These are phyloP conservation scores for Pseudogymnoascus sp. DNA, from an alignment of 2,329 filamentous ascomycete species.

Conservation along the genomic window DNA sequence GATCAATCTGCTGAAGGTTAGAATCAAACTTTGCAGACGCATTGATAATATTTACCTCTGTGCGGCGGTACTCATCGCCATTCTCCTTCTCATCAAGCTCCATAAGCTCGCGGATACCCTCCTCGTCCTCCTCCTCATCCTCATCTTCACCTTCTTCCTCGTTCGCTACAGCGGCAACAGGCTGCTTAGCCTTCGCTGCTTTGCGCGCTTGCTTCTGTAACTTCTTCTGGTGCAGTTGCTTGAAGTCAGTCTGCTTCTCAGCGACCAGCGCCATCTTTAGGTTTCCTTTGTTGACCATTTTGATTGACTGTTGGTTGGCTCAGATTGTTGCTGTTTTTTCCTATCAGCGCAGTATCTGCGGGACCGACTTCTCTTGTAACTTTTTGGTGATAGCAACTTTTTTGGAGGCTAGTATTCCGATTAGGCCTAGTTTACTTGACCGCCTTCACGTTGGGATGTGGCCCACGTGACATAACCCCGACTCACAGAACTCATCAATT, in stretches of 20 bases:
- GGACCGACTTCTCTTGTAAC: constrained; percentile 6
- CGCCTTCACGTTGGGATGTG: neutral
- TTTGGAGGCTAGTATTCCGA: constrained; percentile 10
- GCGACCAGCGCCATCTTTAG: constrained; percentile 47
- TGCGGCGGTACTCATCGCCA: constrained; percentile 32
- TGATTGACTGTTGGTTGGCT: constrained; percentile 12
- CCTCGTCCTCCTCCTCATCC: constrained; percentile 27
- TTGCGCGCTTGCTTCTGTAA: constrained; percentile 32
- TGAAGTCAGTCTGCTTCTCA: constrained; percentile 46
- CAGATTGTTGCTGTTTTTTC: neutral
- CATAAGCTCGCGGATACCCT: constrained; percentile 19
- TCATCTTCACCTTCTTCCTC: constrained; percentile 37
- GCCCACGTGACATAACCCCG: neutral
- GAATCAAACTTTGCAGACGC: constrained; percentile 12
- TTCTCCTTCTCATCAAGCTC: constrained; percentile 30
- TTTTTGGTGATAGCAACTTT: constrained; percentile 8
- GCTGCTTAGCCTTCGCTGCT: constrained; percentile 19
- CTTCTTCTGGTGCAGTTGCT: constrained; percentile 35
- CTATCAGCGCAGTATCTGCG: constrained; percentile 1
- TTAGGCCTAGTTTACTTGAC: constrained; percentile 5
- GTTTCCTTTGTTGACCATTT: constrained; percentile 34
- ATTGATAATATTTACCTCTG: constrained; percentile 27
- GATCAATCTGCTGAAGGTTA: constrained; percentile 36
- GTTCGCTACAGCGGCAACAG: constrained; percentile 30
- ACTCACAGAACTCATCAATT: neutral